Conservation (phyloP, 1,284 basidiomycete genomes). For the Ceratobasidium sp. region DNA sequence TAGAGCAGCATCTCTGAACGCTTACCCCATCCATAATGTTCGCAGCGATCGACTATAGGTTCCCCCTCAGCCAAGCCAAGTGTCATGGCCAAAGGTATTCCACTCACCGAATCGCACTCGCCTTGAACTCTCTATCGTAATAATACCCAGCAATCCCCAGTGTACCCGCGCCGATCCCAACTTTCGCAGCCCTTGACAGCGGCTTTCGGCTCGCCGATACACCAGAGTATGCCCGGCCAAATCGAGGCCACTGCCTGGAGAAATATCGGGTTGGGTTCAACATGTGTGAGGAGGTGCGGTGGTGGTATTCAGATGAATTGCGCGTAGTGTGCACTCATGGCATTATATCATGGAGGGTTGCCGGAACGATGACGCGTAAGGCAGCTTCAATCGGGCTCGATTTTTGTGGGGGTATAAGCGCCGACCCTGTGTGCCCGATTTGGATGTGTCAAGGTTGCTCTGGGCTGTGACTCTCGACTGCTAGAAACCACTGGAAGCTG, state of each 20-base stretch:
- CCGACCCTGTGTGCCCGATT: conserved; percentile 8
- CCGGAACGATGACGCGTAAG: conserved; percentile 28
- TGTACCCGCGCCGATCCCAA: conserved; percentile 18
- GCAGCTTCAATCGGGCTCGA: conserved; percentile 7
- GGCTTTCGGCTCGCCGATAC: conserved; percentile 7
- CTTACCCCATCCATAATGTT: conserved; percentile 42
- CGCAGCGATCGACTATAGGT: conserved; percentile 18
- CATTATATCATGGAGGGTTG: conserved; percentile 13
- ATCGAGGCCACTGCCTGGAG: conserved; percentile 17
- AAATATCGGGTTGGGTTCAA: conserved; percentile 2
- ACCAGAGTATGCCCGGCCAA: conserved; percentile 1
- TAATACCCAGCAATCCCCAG: conserved; percentile 26
- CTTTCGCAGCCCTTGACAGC: neutral
- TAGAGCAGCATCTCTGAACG: neutral
- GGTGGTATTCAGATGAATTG: neutral
- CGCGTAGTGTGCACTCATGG: neutral
- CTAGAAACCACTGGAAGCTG: neutral
- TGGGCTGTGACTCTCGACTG: neutral
- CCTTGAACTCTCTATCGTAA: conserved; percentile 33
- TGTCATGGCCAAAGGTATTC: neutral
- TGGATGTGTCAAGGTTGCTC: neutral
- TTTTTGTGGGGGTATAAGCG: conserved; percentile 6
- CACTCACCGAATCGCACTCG: conserved; percentile 38
- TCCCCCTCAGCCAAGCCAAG: neutral
- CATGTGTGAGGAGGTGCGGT: neutral